Base-by-base conservation (phyloP, 129 eudicot genomes). In the Saposhnikovia divaricata region DNA sequence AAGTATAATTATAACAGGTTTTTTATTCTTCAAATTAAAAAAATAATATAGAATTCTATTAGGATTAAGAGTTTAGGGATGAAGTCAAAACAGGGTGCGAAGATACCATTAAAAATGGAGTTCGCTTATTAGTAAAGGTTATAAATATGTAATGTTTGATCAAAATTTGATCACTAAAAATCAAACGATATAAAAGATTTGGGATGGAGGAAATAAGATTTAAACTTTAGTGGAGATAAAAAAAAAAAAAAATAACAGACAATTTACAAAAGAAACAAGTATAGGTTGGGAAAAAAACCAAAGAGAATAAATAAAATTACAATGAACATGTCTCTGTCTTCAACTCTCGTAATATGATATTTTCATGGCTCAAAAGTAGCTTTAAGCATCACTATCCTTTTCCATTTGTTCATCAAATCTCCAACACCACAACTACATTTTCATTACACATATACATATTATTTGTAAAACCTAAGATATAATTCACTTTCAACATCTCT, bases 311-410 rank as follows among this genome's bases (percentile, higher is more conserved):
- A n/a, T 59, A n/a, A 25, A 61, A 61, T 9, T n/a, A 61, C 3
- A 61, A n/a, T 61, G 69, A 61, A 61, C 69, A 61, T 61, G 69
- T 61, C 34, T 25, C 27, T 61, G 69, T 61, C 69, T 10, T 61
- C 69, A 2, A 61, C 69, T 61, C 34, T 61, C 10, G 15, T 9
- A n/a, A 8, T 61, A 61, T 61, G 34, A 61, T 61, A 61, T 61
- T 61, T 37, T 25, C 69, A 61, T 61, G 69, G 69, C 69, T 61
- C 69, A 61, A 61, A 61, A 61, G 69, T 25, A 25, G 37, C 69
- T 37, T n/a, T 25, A 25, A 2, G 69, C 69, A 9, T 61, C 34
- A 61, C 69, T 61, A 61, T 61, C 69, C 34, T 61, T 61, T 61
- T 25, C n/a, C 7, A 6, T 25, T 61, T 61, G 34, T 61, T 61